phyloP scores from a whole-genome alignment of 208 protist genomes.

The Leishmania martiniquensis region DNA sequence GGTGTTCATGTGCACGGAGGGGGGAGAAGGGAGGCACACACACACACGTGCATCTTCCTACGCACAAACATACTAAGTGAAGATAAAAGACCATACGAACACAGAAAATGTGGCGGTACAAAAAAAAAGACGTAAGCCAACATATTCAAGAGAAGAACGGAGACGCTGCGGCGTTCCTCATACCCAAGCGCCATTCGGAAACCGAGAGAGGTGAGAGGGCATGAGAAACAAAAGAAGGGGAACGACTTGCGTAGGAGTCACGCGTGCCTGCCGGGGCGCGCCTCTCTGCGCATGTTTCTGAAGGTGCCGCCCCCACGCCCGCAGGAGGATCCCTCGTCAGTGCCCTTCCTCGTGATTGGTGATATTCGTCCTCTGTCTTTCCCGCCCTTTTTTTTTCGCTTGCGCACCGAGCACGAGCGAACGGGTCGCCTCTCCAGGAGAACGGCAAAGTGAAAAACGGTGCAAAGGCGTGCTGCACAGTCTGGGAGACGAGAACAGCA shows the following conservation, averaged over 20 bases:
- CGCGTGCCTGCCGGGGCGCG: background rate
- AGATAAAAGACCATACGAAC: background rate
- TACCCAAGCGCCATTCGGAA: background rate
- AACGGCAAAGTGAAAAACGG: background rate
- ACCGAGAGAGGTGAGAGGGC: background rate
- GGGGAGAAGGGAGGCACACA: background rate
- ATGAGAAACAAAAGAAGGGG: background rate
- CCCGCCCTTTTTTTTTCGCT: background rate
- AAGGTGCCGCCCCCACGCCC: background rate
- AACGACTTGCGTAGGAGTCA: background rate
- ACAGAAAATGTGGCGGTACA: background rate
- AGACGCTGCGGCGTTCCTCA: background rate
- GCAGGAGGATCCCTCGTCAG: background rate
- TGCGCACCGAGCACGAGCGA: background rate
- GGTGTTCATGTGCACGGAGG: background rate
- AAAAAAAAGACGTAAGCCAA: too few relatives aligned
- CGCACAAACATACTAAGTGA: background rate
- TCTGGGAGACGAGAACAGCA: background rate
- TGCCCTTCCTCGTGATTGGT: background rate
- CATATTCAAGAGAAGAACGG: background rate
- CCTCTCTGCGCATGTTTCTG: background rate
- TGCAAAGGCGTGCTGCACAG: background rate
- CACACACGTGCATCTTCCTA: background rate
- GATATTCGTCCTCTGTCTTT: background rate
- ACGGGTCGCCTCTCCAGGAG: background rate